phyloP scores from a whole-genome alignment of 1,284 basidiomycete species.

The Cutaneotrichosporon cutaneum region DNA sequence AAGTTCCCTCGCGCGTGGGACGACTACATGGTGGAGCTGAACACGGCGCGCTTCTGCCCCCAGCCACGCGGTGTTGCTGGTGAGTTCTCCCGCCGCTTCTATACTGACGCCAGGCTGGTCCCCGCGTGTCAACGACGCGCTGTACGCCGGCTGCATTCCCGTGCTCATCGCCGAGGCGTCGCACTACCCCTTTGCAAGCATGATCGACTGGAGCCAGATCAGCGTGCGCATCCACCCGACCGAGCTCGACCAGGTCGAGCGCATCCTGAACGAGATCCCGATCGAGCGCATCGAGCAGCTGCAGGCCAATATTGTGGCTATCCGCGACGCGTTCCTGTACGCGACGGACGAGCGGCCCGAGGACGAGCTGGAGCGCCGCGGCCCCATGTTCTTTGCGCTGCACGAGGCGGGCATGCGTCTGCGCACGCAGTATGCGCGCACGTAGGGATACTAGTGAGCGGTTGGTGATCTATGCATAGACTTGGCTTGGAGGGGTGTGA shows the following conservation, averaged over 20 bases:
- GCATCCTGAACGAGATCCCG: constrained; percentile 51
- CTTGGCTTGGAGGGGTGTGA: too few relatives aligned
- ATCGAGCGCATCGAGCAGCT: constrained; percentile 49
- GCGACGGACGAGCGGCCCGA: constrained; percentile 46
- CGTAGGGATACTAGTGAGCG: not conserved
- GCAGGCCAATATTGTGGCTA: constrained; percentile 53
- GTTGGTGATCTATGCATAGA: not conserved
- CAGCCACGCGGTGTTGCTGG: constrained; percentile 53
- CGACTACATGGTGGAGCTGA: constrained; percentile 53
- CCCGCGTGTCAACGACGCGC: constrained; percentile 55
- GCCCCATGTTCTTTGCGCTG: constrained; percentile 54
- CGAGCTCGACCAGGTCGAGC: constrained; percentile 53
- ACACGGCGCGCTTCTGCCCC: constrained; percentile 53
- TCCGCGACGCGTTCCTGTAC: constrained; percentile 56
- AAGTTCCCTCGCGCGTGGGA: constrained; percentile 38
- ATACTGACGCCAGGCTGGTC: constrained; percentile 48
- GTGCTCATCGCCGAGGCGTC: constrained; percentile 54
- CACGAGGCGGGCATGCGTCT: constrained; percentile 53
- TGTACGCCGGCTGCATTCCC: constrained; percentile 57
- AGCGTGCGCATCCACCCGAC: constrained; percentile 53
- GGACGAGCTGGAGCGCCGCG: constrained; percentile 46
- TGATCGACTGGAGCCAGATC: constrained; percentile 55
- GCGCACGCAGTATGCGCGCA: constrained; percentile 39
- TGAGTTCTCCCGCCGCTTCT: too few relatives aligned
- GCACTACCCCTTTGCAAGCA: constrained; percentile 53